Conservation (phyloP, 2,329 filamentous ascomycete genomes). For the Pyrenochaeta sp. region DNA sequence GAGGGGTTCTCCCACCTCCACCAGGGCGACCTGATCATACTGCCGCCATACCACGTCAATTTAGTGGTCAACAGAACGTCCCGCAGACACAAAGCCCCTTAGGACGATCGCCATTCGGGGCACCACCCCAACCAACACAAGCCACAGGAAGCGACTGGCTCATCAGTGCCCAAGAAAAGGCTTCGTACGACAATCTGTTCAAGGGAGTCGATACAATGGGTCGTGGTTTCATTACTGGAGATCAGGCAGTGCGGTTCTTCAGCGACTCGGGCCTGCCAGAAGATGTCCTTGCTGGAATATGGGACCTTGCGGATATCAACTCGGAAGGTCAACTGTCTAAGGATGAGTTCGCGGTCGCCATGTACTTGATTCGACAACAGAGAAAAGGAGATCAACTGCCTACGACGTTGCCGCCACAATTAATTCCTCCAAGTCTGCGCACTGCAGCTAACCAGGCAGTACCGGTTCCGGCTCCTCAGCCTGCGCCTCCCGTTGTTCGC, state of each 20-base stretch:
- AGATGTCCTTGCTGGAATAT: slow-evolving; percentile 90
- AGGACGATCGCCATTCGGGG: slow-evolving; percentile 59
- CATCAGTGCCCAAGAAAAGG: slow-evolving; percentile 83
- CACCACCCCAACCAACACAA: slow-evolving; percentile 60
- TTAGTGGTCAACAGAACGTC: slow-evolving; percentile 69
- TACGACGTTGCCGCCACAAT: slow-evolving; percentile 76
- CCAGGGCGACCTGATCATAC: slow-evolving; percentile 57
- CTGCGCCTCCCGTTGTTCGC: slow-evolving; percentile 49
- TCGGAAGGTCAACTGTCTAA: slow-evolving; percentile 84
- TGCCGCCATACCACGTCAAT: slow-evolving; percentile 79
- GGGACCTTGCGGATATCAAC: slow-evolving; percentile 95
- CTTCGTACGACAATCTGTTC: slow-evolving; percentile 87
- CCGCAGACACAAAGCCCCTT: slow-evolving; percentile 68
- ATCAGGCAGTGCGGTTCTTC: slow-evolving; percentile 93
- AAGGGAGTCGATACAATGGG: slow-evolving; percentile 80
- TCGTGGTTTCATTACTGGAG: slow-evolving; percentile 86
- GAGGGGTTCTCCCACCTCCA: slow-evolving; percentile 55
- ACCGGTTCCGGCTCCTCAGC: slow-evolving; percentile 54
- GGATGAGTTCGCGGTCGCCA: slow-evolving; percentile 96
- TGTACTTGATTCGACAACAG: slow-evolving; percentile 95
- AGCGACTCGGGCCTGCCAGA: slow-evolving; percentile 90
- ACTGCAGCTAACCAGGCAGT: slow-evolving; percentile 58
- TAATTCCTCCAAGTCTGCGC: slow-evolving; percentile 88
- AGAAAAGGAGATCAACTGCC: slow-evolving; percentile 76
- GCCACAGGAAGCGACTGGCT: slow-evolving; percentile 77